These are phyloP conservation scores for Pterocarpus macrocarpus DNA, from an alignment of 306 rosid genomes.

Conservation along the genomic window DNA sequence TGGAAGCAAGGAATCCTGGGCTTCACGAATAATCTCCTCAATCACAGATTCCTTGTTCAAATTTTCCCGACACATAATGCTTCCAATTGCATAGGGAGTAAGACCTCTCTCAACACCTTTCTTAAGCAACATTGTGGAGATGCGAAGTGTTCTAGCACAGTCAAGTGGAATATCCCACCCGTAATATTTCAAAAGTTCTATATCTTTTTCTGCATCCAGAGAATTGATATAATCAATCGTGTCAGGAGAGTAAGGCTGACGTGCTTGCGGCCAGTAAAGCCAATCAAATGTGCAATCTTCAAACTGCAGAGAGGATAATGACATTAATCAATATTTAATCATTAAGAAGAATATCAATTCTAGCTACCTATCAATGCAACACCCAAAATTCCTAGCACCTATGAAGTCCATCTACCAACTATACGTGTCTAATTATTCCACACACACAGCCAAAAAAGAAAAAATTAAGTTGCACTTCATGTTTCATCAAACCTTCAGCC, in stretches of 20 bases:
- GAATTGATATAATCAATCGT: conserved; percentile 70
- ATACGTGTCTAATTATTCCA: not conserved
- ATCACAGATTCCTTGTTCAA: conserved; percentile 70
- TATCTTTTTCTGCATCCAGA: conserved; percentile 74
- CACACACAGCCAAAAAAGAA: not conserved
- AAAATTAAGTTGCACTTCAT: not conserved
- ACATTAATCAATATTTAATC: conserved; percentile 32
- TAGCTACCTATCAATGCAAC: not conserved
- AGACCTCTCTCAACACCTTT: conserved; percentile 81
- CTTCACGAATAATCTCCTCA: conserved; percentile 71
- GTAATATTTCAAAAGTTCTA: conserved; percentile 63
- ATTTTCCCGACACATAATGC: conserved; percentile 75
- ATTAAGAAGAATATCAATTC: not conserved
- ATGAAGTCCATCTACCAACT: conserved; percentile 8
- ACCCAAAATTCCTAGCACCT: not conserved
- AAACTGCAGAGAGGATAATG: conserved; percentile 58
- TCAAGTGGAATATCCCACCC: conserved; percentile 78
- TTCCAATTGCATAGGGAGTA: conserved; percentile 76
- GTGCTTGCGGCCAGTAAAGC: conserved; percentile 91
- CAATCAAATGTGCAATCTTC: conserved; percentile 92
- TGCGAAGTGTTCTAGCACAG: conserved; percentile 65
- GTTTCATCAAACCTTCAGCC: not conserved
- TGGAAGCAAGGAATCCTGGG: conserved; percentile 64
- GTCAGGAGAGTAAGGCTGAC: conserved; percentile 64
- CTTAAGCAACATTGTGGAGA: conserved; percentile 84